Base-by-base conservation (phyloP, 2,329 filamentous ascomycete species). In the Penicillium sp. region DNA sequence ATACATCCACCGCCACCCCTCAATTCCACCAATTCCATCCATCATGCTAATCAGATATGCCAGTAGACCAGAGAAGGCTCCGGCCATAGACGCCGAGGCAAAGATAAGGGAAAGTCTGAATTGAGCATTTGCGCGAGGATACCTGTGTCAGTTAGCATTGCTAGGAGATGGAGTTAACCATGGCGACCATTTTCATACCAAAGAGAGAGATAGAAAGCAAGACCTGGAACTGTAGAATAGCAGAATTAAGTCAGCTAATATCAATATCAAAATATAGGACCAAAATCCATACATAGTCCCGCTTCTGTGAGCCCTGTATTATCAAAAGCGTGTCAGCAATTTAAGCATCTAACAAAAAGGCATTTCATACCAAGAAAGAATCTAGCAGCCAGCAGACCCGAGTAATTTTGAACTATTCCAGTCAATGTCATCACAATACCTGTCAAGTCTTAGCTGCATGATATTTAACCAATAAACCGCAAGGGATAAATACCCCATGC, bases 31-130 rank as follows among this genome's bases (percentile, higher is more conserved):
- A 18, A 68, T 36, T 1, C 79, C 79, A 2, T 77, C 63, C 78
- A 85, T 82, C 63, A 82, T 79, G 15, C 81, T 78, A 46, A 85
- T 80, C 2, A 75, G 82, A 15, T 77, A 78, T 1, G 83, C 83
- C 6, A 86, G 69, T 3, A 86, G 74, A 4, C 83, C 82, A 20
- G 50, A 52, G 33, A 52, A 52, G 6, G 50, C 50, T 3, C 50
- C 50, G 4, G 50, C 50, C 44, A 48, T 62, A n/a, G 68, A 71
- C 1, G 72, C 70, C 6, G 75, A 73, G 24, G 68, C 71, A 54
- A 76, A 76, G 58, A 75, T 70, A 4, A 77, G 64, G 20, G 74
- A 69, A 30, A 71, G 65, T 9, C 75, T 64, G 40, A 69, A 56
- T 37, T 76, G 74, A 13, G 68, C 62, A 49, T 77, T 72, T 34